Evolutionary conservation across 768 basidiomycete species (phyloP), one percentile per base, ranked within the genome.

Genomic region (Tylopilus vinaceipallidus): DNA sequence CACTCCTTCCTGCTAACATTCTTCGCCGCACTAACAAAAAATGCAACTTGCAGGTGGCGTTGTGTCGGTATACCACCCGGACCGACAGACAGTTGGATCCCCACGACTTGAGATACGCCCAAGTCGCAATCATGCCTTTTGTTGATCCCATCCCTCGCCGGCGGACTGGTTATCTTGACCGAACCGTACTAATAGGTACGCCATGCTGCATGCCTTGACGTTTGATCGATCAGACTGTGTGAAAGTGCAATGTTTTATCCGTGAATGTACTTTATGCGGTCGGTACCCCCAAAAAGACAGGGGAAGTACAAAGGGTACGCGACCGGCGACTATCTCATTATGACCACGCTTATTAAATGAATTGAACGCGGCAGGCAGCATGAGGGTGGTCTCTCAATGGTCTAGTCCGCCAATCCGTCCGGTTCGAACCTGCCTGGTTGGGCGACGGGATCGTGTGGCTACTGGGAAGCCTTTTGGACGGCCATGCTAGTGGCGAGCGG

Each of bases 341-440:
- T 42, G 43, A 26, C 34, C 43, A 23, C 13, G 17, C 16, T 29
- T 30, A 16, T 6, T 29, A 29, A 29, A 19, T 23, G 11, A 38
- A 19, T 29, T 32, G 36, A 10, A 3, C 16, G 26, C 14, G 29
- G 16, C 41, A 22, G 26, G 33, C 14, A 36, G 39, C 38, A 38
- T 2, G 10, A 22, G 19, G n/a, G 32, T 16, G n/a, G 12, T 10
- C 24, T 10, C 11, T 4, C 16, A 26, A 12, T 35, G 34, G 17
- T 35, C 11, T 20, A 22, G 23, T 56, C 24, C 32, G 35, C 42
- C 17, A 22, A 19, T 56, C 24, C 32, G 35, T 38, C 46, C 33
- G 45, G 56, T 42, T n/a, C 56, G 34, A 29, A 54, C 7, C 58
- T 54, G 26, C 56, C 56, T 6, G 0, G 30, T 45, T 37, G 6